phyloP scores from a whole-genome alignment of 2,329 filamentous ascomycete genomes.

The Colletotrichum siamense region DNA sequence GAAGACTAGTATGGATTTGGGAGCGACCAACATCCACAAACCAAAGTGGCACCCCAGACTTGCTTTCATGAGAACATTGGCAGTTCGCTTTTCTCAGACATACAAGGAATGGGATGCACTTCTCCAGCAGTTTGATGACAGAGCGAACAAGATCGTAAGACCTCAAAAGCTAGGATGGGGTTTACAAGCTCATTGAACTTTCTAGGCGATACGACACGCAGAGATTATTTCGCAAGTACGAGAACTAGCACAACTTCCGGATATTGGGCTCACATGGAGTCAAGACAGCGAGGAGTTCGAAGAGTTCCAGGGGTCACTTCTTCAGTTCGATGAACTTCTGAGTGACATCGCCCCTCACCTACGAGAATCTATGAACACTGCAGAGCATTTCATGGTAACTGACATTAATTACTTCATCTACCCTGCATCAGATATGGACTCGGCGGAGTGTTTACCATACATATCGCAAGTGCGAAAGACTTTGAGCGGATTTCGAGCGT shows the following conservation, averaged over 20 bases:
- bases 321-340: not conserved
- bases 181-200: too few species aligned
- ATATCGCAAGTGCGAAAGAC: not conserved
- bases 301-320: too few species aligned
- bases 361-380: too few species aligned
- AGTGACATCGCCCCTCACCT: not conserved
- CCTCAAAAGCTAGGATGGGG: too few species aligned
- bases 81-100: not conserved
- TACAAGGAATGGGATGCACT: not conserved
- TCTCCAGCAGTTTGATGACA: too few species aligned
- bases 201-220: too few species aligned
- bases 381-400: not conserved
- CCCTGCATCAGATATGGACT: too few species aligned
- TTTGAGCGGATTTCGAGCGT: not conserved
- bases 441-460: not conserved
- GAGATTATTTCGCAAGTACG: too few species aligned
- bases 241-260: too few species aligned
- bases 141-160: too few species aligned
- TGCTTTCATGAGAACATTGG: not conserved
- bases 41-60: not conserved
- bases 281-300: too few species aligned
- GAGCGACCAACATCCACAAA: not conserved
- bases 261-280: too few species aligned
- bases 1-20: not conserved
- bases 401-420: not conserved